phyloP scores from a whole-genome alignment of 2,329 filamentous ascomycete species.

The Pseudodiploospora longispora region DNA sequence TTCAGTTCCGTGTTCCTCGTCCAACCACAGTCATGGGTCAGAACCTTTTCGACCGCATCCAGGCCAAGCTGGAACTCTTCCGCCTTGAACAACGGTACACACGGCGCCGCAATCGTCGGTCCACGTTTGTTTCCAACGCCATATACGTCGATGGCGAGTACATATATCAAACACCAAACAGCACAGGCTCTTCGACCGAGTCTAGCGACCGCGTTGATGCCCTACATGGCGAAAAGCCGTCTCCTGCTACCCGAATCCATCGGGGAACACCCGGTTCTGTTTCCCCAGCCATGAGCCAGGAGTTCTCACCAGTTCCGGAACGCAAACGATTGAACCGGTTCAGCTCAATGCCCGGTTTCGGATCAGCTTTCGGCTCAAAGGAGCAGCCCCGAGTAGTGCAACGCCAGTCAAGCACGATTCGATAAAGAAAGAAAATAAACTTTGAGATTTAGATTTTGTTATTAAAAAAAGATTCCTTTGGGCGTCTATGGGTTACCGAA shows the following conservation, averaged over 20 bases:
- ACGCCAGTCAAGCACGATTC: constrained; percentile 34
- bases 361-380: constrained; percentile 26
- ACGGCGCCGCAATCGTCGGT: constrained; percentile 75
- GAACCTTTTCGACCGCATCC: constrained; percentile 50
- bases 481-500: constrained; percentile 17
- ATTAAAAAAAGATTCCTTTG: constrained; percentile 8
- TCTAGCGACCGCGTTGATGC: constrained; percentile 28
- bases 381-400: constrained; percentile 27
- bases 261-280: constrained; percentile 5
- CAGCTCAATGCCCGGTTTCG: constrained; percentile 49
- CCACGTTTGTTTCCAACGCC: constrained; percentile 80
- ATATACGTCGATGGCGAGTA: constrained; percentile 95
- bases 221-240: constrained; percentile 26
- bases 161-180: constrained; percentile 62
- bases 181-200: constrained; percentile 48
- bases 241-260: constrained; percentile 1
- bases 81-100: constrained; percentile 94
- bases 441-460: neutral
- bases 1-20: neutral
- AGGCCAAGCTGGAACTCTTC: constrained; percentile 77
- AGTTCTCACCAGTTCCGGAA: constrained; percentile 20
- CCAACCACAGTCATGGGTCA: constrained; percentile 34
- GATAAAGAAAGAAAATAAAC: constrained; percentile 15
- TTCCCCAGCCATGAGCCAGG: constrained; percentile 19
- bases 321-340: constrained; percentile 47